A percentile compares a stretch with the other conserved stretches of the same genome.
Conservation (phyloP, 2,329 filamentous ascomycete species). For the Aspergillus felis region DNA sequence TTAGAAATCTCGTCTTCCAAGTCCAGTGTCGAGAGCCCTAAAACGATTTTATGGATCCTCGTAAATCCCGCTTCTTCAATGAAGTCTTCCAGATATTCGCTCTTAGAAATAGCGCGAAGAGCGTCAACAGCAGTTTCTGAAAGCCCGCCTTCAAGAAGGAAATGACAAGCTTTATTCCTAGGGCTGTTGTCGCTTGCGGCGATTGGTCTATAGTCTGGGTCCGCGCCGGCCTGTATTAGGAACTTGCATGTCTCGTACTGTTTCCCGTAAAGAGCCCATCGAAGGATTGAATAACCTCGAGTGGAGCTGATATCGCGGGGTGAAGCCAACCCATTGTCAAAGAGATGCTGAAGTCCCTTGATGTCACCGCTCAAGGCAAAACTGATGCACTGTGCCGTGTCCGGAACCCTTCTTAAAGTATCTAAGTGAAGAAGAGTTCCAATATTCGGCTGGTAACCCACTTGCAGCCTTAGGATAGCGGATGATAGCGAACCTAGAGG, state of each 20-base stretch:
- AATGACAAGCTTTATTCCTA: conserved; percentile 1
- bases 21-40: neutral
- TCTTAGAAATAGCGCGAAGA: neutral
- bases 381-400: conserved; percentile 2
- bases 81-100: neutral
- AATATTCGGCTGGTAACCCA: conserved; percentile 2
- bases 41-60: conserved; percentile 1
- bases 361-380: conserved; percentile 1
- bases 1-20: conserved; percentile 1
- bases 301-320: neutral
- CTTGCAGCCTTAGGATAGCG: neutral
- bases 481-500: conserved; percentile 1
- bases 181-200: conserved; percentile 2
- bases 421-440: neutral
- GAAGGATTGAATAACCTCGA: conserved; percentile 1
- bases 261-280: conserved; percentile 2
- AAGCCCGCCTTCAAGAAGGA: conserved; percentile 2
- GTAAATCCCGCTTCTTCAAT: conserved; percentile 2
- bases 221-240: neutral
- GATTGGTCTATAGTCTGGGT: neutral
- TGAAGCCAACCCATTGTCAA: neutral
- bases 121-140: neutral
- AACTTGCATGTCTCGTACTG: conserved; percentile 2
- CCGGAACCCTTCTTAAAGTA: neutral
- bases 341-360: neutral